Conservation (phyloP, 2,329 filamentous ascomycete genomes). For the Metarhizium rileyi region DNA sequence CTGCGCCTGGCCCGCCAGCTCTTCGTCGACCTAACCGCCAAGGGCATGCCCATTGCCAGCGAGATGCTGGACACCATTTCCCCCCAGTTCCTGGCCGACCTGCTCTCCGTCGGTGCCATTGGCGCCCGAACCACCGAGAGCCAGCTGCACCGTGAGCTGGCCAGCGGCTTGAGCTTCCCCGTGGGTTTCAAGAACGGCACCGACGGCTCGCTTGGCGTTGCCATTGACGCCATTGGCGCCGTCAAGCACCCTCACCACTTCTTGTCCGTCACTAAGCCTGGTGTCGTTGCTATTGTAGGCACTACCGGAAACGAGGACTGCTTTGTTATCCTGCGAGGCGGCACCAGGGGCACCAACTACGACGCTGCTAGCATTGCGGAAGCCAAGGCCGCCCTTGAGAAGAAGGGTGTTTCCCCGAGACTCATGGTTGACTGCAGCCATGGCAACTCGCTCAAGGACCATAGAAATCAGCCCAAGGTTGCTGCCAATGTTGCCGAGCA, state of each 20-base stretch:
- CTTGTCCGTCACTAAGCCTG: constrained; percentile 93
- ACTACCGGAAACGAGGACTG: constrained; percentile 94
- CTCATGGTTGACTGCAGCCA: constrained; percentile 99
- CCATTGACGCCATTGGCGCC: constrained; percentile 90
- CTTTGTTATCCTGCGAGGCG: constrained; percentile 90
- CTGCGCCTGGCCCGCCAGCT: constrained; percentile 77
- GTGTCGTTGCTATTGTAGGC: constrained; percentile 87
- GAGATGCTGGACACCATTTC: constrained; percentile 99
- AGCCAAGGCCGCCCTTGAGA: constrained; percentile 68
- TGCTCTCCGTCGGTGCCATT: constrained; percentile 84
- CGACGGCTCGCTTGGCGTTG: constrained; percentile 79
- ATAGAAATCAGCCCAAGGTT: constrained; percentile 95
- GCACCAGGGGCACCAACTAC: constrained; percentile 90
- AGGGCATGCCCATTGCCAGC: constrained; percentile 91
- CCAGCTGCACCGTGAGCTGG: constrained; percentile 89
- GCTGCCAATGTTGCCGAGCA: constrained; percentile 73
- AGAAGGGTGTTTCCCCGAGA: constrained; percentile 63
- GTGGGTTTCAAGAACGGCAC: constrained; percentile 99
- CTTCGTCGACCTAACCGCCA: constrained; percentile 83
- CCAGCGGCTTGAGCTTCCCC: constrained; percentile 89
- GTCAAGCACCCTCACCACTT: constrained; percentile 92
- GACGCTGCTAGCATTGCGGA: constrained; percentile 75
- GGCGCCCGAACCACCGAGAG: constrained; percentile 95
- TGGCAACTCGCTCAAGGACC: constrained; percentile 91
- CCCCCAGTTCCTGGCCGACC: constrained; percentile 89